Conservation (phyloP, 352 stramenopile species). For the Phytophthora hybrid region DNA sequence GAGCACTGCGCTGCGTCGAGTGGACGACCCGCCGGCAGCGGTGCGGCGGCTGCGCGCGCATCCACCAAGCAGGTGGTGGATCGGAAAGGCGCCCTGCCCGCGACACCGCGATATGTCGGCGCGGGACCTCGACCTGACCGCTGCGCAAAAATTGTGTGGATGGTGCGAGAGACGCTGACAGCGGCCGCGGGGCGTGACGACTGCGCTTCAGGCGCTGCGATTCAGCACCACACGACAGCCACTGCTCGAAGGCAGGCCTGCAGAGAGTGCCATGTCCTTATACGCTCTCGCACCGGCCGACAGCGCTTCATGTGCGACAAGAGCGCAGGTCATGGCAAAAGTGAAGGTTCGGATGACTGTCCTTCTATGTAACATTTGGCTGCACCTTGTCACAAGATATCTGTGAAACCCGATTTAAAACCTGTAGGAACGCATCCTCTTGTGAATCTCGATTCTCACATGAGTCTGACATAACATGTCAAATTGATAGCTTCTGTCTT, state of each 20-base stretch:
- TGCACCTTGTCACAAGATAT: slow-evolving; percentile 18
- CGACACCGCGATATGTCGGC: slow-evolving; percentile 21
- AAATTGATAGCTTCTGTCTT: neutral
- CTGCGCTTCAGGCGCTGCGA: neutral
- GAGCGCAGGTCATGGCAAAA: slow-evolving; percentile 10
- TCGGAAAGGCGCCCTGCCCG: neutral
- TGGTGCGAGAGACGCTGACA: neutral
- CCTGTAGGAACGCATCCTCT: neutral
- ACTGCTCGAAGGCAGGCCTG: neutral
- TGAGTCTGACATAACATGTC: neutral
- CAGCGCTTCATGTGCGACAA: neutral
- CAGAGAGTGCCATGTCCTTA: neutral
- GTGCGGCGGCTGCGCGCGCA: neutral
- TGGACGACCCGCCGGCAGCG: neutral
- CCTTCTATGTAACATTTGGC: slow-evolving; percentile 2
- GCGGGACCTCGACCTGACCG: neutral
- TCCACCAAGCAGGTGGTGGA: too few relatives aligned
- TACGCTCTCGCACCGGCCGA: neutral
- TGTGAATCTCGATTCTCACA: neutral
- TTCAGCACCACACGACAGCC: neutral
- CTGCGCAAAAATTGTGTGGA: slow-evolving; percentile 11
- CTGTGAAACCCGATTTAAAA: neutral
- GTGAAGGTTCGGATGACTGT: slow-evolving; percentile 17
- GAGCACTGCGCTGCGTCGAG: neutral
- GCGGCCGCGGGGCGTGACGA: neutral